Evolutionary conservation across 2,329 filamentous ascomycete species (phyloP).

Genomic region (Trichoderma harzianum): DNA sequence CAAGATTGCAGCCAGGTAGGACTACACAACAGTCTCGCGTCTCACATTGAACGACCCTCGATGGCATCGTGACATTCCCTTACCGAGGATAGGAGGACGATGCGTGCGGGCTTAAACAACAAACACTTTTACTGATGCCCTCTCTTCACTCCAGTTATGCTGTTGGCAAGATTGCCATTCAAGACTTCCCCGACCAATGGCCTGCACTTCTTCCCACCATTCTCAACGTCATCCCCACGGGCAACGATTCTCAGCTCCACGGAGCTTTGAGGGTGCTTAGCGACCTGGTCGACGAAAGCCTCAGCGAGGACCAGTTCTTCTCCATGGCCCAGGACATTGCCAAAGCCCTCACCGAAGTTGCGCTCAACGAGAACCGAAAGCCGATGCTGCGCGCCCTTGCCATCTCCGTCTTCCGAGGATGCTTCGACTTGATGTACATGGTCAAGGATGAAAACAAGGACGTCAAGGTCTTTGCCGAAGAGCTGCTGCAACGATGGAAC

Average conservation of each 20-base stretch:
- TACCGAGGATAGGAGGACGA: not conserved
- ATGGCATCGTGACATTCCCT: not conserved
- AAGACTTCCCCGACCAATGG: conserved; percentile 95
- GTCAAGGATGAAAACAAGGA: conserved; percentile 86
- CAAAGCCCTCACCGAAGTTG: conserved; percentile 77
- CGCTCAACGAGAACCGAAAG: conserved; percentile 70
- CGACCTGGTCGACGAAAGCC: conserved; percentile 87
- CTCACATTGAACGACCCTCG: not conserved
- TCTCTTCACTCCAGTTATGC: conserved; percentile 48
- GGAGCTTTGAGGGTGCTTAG: conserved; percentile 83
- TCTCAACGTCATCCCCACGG: conserved; percentile 71
- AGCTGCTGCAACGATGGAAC: conserved; percentile 78
- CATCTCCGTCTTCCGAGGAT: conserved; percentile 83
- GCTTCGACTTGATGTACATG: conserved; percentile 95
- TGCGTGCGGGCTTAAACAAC: not conserved
- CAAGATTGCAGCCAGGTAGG: conserved; percentile 81
- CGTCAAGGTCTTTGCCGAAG: conserved; percentile 85
- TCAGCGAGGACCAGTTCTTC: conserved; percentile 95
- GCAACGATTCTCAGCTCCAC: conserved; percentile 76
- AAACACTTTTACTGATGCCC: not conserved
- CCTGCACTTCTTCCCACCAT: conserved; percentile 80
- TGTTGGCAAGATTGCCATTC: conserved; percentile 89
- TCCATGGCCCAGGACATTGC: conserved; percentile 81
- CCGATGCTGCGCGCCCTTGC: conserved; percentile 77
- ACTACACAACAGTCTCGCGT: not conserved